A percentile compares a stretch with the other conserved stretches of the same genome.
These are phyloP conservation scores for Pyrenophora seminiperda DNA, from an alignment of 2,329 filamentous ascomycete species.

Conservation along the genomic window DNA sequence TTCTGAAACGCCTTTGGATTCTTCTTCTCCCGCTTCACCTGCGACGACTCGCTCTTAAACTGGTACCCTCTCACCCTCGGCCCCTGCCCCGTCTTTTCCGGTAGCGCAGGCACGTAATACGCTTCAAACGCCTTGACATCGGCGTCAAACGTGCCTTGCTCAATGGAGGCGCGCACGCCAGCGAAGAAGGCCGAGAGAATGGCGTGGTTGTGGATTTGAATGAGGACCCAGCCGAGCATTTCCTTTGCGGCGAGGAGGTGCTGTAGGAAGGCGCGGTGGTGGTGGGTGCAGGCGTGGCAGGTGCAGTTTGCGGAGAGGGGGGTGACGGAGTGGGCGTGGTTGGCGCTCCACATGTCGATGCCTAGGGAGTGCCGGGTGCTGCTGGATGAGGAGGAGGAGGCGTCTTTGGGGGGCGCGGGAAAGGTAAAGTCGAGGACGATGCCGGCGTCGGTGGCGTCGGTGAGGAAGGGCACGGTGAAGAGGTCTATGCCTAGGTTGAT, in stretches of 20 bases:
- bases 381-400: no score
- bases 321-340: conserved; percentile 64
- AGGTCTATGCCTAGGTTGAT: conserved; percentile 79
- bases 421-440: conserved; percentile 83
- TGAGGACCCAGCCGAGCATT: conserved; percentile 92
- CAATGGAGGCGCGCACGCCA: conserved; percentile 69
- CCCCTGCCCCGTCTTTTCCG: conserved; percentile 74
- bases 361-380: conserved; percentile 59
- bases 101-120: conserved; percentile 72
- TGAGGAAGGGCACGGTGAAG: conserved; percentile 77
- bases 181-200: conserved; percentile 75
- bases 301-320: conserved; percentile 68
- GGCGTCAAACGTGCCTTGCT: conserved; percentile 58
- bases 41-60: conserved; percentile 38
- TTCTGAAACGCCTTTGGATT: conserved; percentile 41
- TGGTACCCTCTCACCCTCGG: conserved; percentile 57
- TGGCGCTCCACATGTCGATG: conserved; percentile 73
- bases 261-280: conserved; percentile 85
- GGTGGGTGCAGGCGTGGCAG: conserved; percentile 83
- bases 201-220: conserved; percentile 90
- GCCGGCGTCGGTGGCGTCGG: conserved; percentile 77
- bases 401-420: conserved; percentile 51
- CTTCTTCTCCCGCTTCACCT: conserved; percentile 38
- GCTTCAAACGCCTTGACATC: conserved; percentile 66
- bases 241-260: conserved; percentile 90